Evolutionary conservation across 2,329 filamentous ascomycete species (phyloP).

Genomic region (Colletotrichum musae): DNA sequence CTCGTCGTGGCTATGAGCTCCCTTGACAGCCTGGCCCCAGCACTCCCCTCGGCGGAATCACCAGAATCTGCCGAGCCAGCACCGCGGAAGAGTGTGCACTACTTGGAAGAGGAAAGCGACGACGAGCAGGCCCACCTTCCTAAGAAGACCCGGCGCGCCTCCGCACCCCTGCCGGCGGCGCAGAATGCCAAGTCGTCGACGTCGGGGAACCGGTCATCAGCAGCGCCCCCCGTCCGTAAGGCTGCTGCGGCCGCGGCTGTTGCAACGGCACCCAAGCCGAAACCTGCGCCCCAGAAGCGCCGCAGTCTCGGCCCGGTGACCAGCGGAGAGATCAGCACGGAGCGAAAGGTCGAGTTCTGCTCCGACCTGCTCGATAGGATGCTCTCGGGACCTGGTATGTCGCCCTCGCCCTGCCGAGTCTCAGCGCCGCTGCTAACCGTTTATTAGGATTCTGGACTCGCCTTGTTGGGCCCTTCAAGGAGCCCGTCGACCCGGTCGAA

Average conservation of each 20-base stretch:
- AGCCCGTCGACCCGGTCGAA: slow-evolving; percentile 69
- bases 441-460: slow-evolving; percentile 74
- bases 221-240: slow-evolving; percentile 47
- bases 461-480: slow-evolving; percentile 73
- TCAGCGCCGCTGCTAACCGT: slow-evolving; percentile 26
- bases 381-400: slow-evolving; percentile 72
- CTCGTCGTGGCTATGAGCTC: slow-evolving; percentile 75
- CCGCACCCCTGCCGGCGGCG: slow-evolving; percentile 49
- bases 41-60: slow-evolving; percentile 45
- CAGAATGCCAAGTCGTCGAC: slow-evolving; percentile 20
- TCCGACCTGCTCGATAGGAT: slow-evolving; percentile 71
- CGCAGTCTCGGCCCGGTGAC: slow-evolving; percentile 50
- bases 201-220: slow-evolving; percentile 18
- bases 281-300: slow-evolving; percentile 51
- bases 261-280: slow-evolving; percentile 49
- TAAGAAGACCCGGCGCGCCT: slow-evolving; percentile 62
- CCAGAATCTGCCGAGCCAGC: slow-evolving; percentile 43
- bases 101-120: slow-evolving; percentile 61
- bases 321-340: slow-evolving; percentile 37
- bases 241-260: slow-evolving; percentile 34
- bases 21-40: slow-evolving; percentile 58
- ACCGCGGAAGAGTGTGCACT: slow-evolving; percentile 64
- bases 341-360: slow-evolving; percentile 69
- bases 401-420: neutral
- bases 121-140: slow-evolving; percentile 50